Evolutionary conservation across 306 rosid species (phyloP), one percentile per base, ranked within the genome.

Genomic region (Rosa multiflora): DNA sequence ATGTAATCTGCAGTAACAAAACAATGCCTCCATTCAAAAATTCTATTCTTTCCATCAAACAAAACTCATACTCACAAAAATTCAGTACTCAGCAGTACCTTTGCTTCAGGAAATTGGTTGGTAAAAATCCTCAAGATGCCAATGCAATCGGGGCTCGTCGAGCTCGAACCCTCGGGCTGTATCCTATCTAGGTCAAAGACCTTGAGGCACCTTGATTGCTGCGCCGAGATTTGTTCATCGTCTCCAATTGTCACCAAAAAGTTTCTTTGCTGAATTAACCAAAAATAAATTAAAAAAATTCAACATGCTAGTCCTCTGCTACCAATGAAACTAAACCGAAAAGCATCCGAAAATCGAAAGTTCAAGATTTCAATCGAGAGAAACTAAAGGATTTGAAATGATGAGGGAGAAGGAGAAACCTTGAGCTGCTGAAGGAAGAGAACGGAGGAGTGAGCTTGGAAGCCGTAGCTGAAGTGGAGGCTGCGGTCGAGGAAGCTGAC

Each of bases 181-280:
- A 93, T 95, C 87, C 87, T 95, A 83, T 95, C 99, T 32, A 95
- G 93, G 83, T 93, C 96, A 67, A 95, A 95, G 81, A 95, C 99
- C 88, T 93, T 95, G 56, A 95, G 87, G 79, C 99, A 95, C 84
- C 85, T 73, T 69, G 97, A 86, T 63, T 88, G 91, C 77, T 91
- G 98, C 6, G 96, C 89, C 64, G 96, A 61, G 59, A 95, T 85
- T 78, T 90, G 98, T 67, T 90, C 89, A 77, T 95, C 99, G 82
- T 88, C 96, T 83, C 99, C 99, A 67, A 95, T 72, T 12, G 96
- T 88, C 76, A 92, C 98, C 77, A 93, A 73, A 79, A 87, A 83
- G 87, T 93, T 92, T 55, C 98, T 89, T 95, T 91, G 99, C 98
- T 95, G 88, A 75, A 12, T 84, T 73, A 78, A 53, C 74, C 84